A percentile compares a stretch with the other conserved stretches of the same genome.
These are phyloP conservation scores for Eudorina sp. DNA, from an alignment of 139 green algal species.

Conservation along the genomic window DNA sequence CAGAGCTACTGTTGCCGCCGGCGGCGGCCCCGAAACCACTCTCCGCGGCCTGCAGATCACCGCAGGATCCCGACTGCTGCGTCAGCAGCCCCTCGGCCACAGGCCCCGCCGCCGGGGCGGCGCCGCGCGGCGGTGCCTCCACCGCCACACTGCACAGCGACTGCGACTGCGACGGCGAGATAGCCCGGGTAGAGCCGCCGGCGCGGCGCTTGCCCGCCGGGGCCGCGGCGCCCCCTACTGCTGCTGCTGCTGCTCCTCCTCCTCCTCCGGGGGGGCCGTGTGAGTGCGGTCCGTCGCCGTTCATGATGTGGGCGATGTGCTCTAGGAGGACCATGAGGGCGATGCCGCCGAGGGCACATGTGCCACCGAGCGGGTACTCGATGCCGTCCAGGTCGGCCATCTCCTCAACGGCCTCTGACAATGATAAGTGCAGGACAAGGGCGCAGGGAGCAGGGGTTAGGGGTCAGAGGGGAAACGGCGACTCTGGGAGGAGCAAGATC, in stretches of 20 bases:
- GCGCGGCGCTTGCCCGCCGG: no score
- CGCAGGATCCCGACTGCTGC: neutral
- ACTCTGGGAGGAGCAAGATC: no score
- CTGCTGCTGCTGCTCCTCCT: neutral
- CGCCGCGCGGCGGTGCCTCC: no score
- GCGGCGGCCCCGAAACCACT: neutral
- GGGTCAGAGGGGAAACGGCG: neutral
- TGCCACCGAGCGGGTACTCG: slow-evolving; percentile 29
- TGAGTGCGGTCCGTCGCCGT: neutral
- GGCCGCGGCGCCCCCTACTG: neutral
- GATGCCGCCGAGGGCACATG: slow-evolving; percentile 11
- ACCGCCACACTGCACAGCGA: neutral
- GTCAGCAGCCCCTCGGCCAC: no score
- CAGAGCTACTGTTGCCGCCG: neutral
- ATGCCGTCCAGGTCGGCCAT: slow-evolving; percentile 6
- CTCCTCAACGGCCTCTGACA: slow-evolving; percentile 35
- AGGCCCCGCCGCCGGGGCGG: no score
- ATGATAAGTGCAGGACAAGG: no score
- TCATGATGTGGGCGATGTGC: slow-evolving; percentile 26
- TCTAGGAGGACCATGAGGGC: slow-evolving; percentile 43
- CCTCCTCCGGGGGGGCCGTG: neutral
- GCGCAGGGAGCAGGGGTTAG: no score
- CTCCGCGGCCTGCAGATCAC: neutral
- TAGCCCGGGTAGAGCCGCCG: no score
- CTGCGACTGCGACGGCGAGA: no score